Conservation (phyloP, 164 flowering plant species). For the Buxus sempervirens region DNA sequence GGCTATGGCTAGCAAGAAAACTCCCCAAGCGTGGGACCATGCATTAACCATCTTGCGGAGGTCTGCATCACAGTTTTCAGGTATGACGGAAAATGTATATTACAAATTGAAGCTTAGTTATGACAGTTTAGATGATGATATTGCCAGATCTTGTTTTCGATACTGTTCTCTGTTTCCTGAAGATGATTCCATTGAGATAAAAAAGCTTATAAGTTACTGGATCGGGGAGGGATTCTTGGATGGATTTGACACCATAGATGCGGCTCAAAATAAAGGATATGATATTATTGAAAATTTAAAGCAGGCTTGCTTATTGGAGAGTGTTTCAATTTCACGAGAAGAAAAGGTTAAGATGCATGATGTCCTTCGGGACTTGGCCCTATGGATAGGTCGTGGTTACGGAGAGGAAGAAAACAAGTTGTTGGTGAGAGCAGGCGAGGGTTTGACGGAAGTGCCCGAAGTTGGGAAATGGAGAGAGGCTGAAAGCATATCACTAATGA, state of each 20-base stretch:
- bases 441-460: background rate
- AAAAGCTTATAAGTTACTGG: background rate
- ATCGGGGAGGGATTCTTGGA: background rate
- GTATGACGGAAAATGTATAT: background rate
- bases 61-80: background rate
- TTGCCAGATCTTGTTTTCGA: slow-evolving; percentile 2
- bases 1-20: background rate
- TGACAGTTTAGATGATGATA: slow-evolving; percentile 9
- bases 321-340: background rate
- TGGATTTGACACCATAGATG: background rate
- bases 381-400: background rate
- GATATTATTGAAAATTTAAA: background rate
- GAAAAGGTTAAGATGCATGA: background rate
- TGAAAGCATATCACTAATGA: background rate
- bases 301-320: background rate
- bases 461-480: background rate
- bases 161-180: background rate
- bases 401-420: background rate
- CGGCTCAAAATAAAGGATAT: background rate
- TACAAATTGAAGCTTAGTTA: slow-evolving; percentile 4
- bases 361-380: background rate
- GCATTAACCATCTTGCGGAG: background rate
- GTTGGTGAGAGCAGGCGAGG: background rate
- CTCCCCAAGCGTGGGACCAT: background rate
- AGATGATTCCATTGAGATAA: background rate